A percentile compares a stretch with the other conserved stretches of the same genome.
phyloP scores from a whole-genome alignment of 352 stramenopile species.

The Pythium pyrilobum region DNA sequence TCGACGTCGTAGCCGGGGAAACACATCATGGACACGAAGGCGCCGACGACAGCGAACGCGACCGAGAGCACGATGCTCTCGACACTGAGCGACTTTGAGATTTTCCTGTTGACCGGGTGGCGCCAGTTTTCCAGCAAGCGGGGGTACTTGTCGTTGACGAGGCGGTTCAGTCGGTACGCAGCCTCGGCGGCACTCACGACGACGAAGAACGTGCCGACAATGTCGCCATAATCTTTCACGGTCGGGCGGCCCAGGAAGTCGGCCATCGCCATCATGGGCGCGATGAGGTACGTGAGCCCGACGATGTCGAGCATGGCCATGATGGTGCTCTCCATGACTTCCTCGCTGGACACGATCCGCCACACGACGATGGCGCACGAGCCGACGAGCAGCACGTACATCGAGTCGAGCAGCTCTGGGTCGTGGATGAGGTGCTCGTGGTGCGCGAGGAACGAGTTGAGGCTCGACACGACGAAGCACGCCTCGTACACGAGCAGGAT shows the following conservation, averaged over 20 bases:
- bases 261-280: constrained; percentile 60
- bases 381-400: constrained; percentile 51
- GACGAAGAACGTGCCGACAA: constrained; percentile 46
- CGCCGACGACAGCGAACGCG: constrained; percentile 22
- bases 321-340: constrained; percentile 46
- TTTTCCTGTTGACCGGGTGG: constrained; percentile 1
- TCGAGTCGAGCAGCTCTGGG: constrained; percentile 45
- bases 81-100: constrained; percentile 10
- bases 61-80: constrained; percentile 31
- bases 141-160: constrained; percentile 1
- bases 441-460: constrained; percentile 58
- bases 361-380: constrained; percentile 46
- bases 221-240: constrained; percentile 23
- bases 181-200: constrained; percentile 16
- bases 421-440: constrained; percentile 31
- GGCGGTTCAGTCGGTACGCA: constrained; percentile 5
- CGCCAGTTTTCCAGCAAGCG: neutral
- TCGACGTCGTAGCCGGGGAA: constrained; percentile 11
- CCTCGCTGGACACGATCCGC: constrained; percentile 50
- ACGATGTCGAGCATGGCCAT: constrained; percentile 52
- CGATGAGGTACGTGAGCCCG: constrained; percentile 42
- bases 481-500: constrained; percentile 44
- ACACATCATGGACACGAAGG: constrained; percentile 9
- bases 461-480: constrained; percentile 45
- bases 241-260: constrained; percentile 49